Evolutionary conservation across 257 asterid genomes (phyloP).

Genomic region (Vinca minor): DNA sequence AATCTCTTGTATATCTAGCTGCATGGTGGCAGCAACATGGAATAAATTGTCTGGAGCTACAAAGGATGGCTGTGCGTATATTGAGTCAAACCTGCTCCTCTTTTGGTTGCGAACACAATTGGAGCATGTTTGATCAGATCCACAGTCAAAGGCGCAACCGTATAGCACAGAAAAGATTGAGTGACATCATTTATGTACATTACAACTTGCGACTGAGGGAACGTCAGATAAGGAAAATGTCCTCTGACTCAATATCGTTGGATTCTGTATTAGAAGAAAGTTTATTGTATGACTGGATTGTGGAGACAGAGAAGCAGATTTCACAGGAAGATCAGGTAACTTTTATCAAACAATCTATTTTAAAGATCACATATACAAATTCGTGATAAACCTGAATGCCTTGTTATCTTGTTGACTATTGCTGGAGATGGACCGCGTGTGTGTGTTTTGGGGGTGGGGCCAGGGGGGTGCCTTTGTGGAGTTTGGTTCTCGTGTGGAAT

Average conservation of each 20-base stretch:
- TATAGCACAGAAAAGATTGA: slow-evolving; percentile 61
- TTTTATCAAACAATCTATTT: neutral
- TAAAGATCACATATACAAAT: neutral
- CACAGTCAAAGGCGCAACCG: slow-evolving; percentile 53
- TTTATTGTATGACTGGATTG: slow-evolving; percentile 66
- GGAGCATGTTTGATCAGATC: slow-evolving; percentile 76
- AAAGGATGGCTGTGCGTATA: slow-evolving; percentile 76
- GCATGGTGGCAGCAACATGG: slow-evolving; percentile 99
- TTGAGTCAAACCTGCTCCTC: slow-evolving; percentile 89
- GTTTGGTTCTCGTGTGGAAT: neutral
- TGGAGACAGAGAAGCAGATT: slow-evolving; percentile 57
- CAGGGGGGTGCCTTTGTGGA: too few relatives aligned
- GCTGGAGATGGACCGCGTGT: too few relatives aligned
- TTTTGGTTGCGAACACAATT: slow-evolving; percentile 75
- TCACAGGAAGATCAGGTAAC: slow-evolving; percentile 73
- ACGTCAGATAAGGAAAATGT: slow-evolving; percentile 69
- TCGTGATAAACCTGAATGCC: neutral
- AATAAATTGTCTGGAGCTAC: slow-evolving; percentile 83
- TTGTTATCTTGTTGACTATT: neutral
- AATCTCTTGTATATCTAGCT: slow-evolving; percentile 42
- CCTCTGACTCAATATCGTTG: slow-evolving; percentile 33
- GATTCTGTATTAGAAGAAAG: slow-evolving; percentile 68
- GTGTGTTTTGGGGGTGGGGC: too few relatives aligned
- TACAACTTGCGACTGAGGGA: slow-evolving; percentile 86
- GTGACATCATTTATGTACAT: slow-evolving; percentile 60